Base-by-base conservation (phyloP, 768 basidiomycete genomes). In the Serpula lacrymans region DNA sequence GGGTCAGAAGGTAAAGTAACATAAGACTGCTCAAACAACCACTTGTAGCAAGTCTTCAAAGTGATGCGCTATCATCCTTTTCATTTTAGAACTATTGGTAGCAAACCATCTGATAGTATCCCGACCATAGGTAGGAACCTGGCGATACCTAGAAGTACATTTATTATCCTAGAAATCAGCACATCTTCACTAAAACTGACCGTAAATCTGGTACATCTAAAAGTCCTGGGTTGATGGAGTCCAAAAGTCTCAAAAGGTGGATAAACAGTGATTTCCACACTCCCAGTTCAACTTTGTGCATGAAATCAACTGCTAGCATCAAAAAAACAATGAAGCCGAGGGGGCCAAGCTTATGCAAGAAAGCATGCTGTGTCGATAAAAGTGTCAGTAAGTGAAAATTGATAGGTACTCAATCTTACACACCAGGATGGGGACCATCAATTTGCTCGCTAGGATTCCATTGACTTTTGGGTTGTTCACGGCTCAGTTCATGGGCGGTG, bases 41-140 rank as follows among this genome's bases (percentile, higher is more conserved):
- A 50, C 59, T 46, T 65, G 65, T 0, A 66, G 41, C 7, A 66
- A 47, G 35, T 67, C 66, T 34, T 67, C 62, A 45, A 51, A 68
- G 34, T 69, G 60, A 14, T 54, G 51, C 1, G 63, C 65, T n/a
- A 62, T 63, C 6, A 65, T 39, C 37, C 57, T 55, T 34, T 59
- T 58, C 48, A 69, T 48, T 20, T 52, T 58, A 4, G 64, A 55
- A 1, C 51, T 57, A 52, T 68, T 60, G 20, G 49, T 38, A 5
- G 28, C n/a, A 29, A 65, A 67, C 21, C 37, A 41, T 0, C 55
- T 48, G 12, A 68, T 65, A 0, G 58, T 59, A 8, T 42, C 39
- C 0, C 45, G 36, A 0, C 64, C 64, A 51, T 67, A 67, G 0
- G 57, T 38, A 8, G 62, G 43, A 2, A 63, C 39, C 24, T 48